Percentiles rank a stretch among this genome's conserved stretches.
Conservation (phyloP, 1,284 basidiomycete genomes). For the Ceratobasidium theobromae region DNA sequence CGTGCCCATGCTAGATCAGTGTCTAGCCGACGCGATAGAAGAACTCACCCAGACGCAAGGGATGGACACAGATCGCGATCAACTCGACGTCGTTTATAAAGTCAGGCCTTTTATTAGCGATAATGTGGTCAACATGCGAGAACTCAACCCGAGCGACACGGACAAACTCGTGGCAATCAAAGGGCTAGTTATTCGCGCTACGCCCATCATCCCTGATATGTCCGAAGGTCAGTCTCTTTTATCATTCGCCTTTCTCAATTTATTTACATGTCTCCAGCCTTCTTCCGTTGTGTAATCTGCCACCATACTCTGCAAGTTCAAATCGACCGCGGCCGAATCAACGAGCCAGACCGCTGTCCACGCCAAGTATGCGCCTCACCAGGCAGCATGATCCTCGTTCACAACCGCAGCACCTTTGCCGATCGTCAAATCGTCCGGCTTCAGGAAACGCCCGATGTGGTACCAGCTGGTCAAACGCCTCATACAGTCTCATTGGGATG, state of each 20-base stretch:
- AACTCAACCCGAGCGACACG: slow-evolving; percentile 88
- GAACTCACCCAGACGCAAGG: slow-evolving; percentile 79
- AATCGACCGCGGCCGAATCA: slow-evolving; percentile 94
- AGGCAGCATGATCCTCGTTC: slow-evolving; percentile 91
- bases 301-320: slow-evolving; percentile 93
- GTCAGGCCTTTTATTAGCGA: slow-evolving; percentile 86
- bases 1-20: slow-evolving; percentile 95
- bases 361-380: slow-evolving; percentile 86
- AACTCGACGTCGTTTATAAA: slow-evolving; percentile 75
- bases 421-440: slow-evolving; percentile 94
- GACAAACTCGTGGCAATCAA: slow-evolving; percentile 96
- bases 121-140: slow-evolving; percentile 81
- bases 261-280: slow-evolving; percentile 56
- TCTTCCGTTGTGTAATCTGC: slow-evolving; percentile 97
- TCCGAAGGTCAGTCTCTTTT: slow-evolving; percentile 53
- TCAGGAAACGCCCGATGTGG: slow-evolving; percentile 96
- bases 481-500: slow-evolving; percentile 95
- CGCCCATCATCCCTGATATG: slow-evolving; percentile 99
- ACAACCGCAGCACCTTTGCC: slow-evolving; percentile 95
- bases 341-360: slow-evolving; percentile 88
- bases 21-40: slow-evolving; percentile 87
- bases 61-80: slow-evolving; percentile 63
- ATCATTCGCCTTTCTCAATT: neutral
- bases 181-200: slow-evolving; percentile 95
- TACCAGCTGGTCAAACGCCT: slow-evolving; percentile 97